Percentiles rank a stretch among this genome's conserved stretches.
phyloP scores from a whole-genome alignment of 1,284 basidiomycete genomes.

The Caloboletus inedulis region DNA sequence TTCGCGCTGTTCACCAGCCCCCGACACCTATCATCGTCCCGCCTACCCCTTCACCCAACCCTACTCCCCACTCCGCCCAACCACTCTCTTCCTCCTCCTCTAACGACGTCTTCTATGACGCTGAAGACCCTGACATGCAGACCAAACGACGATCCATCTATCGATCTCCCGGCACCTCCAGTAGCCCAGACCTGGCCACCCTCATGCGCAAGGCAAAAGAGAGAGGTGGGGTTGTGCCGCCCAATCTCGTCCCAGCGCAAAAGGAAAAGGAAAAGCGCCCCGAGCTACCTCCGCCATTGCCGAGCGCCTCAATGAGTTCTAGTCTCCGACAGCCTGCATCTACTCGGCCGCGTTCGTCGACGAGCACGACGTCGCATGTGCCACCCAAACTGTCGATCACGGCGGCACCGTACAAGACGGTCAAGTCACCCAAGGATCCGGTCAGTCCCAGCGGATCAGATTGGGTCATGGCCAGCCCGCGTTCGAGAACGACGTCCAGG shows the following conservation, averaged over 20 bases:
- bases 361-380: slow-evolving; percentile 27
- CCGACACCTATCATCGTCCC: slow-evolving; percentile 54
- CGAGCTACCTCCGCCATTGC: slow-evolving; percentile 50
- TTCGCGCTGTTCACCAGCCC: slow-evolving; percentile 38
- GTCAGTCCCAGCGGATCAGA: slow-evolving; percentile 41
- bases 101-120: slow-evolving; percentile 60
- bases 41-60: slow-evolving; percentile 47
- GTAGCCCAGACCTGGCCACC: slow-evolving; percentile 84
- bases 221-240: slow-evolving; percentile 44
- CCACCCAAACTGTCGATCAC: slow-evolving; percentile 34
- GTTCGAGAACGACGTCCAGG: slow-evolving; percentile 37
- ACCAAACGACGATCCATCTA: slow-evolving; percentile 81
- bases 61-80: slow-evolving; percentile 33
- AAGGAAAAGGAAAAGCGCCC: slow-evolving; percentile 42
- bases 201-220: slow-evolving; percentile 78
- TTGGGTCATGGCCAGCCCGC: slow-evolving; percentile 52
- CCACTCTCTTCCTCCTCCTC: slow-evolving; percentile 42
- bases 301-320: slow-evolving; percentile 19
- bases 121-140: slow-evolving; percentile 60
- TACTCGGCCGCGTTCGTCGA: slow-evolving; percentile 36
- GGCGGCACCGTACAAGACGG: slow-evolving; percentile 19
- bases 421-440: slow-evolving; percentile 29
- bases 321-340: slow-evolving; percentile 13
- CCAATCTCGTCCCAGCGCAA: slow-evolving; percentile 28
- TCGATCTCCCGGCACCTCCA: slow-evolving; percentile 81